Base-by-base conservation (phyloP, 2,329 filamentous ascomycete genomes). In the Fusarium tricinctum region DNA sequence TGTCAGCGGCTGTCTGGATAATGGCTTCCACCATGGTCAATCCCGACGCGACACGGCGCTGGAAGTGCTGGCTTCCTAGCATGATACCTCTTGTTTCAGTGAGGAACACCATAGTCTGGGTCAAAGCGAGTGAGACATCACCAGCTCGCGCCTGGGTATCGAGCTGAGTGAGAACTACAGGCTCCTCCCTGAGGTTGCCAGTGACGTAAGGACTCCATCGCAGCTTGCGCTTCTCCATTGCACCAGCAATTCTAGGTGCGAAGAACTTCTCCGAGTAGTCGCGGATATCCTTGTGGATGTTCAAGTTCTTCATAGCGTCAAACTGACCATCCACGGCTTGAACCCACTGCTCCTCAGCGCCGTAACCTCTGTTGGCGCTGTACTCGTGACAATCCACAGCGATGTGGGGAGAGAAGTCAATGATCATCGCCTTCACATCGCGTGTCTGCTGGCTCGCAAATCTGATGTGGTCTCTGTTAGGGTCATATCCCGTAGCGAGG, bases 31-130 rank as follows among this genome's bases (percentile, higher is more conserved):
- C 58, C 70, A 72, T 76, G 1, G 64, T 67, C 9, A 76, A 38
- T 5, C 66, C 69, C 2, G 74, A 69, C 17, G 73, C 73, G 5
- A 77, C 76, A 23, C 77, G 76, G 0, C 74, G 72, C 50, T 78
- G 76, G 5, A 77, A 77, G 38, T 78, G 75, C 49, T 77, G 76
- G n/a, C 72, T 65, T 1, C 74, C 76, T 2, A 78, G 58, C 52
- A 70, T 74, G 2, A 78, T 75, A 1, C 74, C 74, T n/a, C 74
- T 55, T 0, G 69, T 74, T 46, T 76, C 74, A 3, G 70, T 69
- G 2, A 76, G 61, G 4, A 76, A 74, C 0, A 76, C 71, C 35
- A 76, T 62, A 0, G 74, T 58, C 9, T 76, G 74, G 1, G 62
- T 72, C 2, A 76, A 45, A 1, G 65, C 74, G 7, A 75, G 51